A percentile compares a stretch with the other conserved stretches of the same genome.
phyloP scores from a whole-genome alignment of 2,329 filamentous ascomycete genomes.

The Xylaria digitata region DNA sequence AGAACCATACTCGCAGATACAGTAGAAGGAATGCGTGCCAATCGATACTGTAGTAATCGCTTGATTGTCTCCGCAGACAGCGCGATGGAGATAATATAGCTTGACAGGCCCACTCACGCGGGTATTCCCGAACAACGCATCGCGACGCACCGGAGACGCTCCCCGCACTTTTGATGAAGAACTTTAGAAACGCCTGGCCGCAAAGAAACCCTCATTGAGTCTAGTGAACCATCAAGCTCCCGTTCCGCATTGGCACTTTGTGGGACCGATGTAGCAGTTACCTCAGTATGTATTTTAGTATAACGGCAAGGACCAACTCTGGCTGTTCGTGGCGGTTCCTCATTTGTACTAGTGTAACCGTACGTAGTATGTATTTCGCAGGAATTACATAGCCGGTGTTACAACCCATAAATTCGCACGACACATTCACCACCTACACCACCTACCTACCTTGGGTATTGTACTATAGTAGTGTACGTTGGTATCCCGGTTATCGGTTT shows the following conservation, averaged over 20 bases:
- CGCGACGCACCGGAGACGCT: slow-evolving; percentile 12
- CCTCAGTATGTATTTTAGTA: neutral
- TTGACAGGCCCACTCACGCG: slow-evolving; percentile 11
- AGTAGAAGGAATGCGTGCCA: slow-evolving; percentile 1
- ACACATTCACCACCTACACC: neutral
- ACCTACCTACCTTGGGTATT: no score
- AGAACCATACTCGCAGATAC: slow-evolving; percentile 8
- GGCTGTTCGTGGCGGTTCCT: slow-evolving; percentile 9
- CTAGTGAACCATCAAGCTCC: slow-evolving; percentile 11
- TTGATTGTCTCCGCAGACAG: slow-evolving; percentile 4
- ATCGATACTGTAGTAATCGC: slow-evolving; percentile 11
- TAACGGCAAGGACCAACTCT: slow-evolving; percentile 15
- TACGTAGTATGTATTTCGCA: neutral
- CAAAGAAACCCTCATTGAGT: slow-evolving; percentile 15
- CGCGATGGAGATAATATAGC: neutral
- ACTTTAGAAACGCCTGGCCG: slow-evolving; percentile 12
- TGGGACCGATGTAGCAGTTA: slow-evolving; percentile 7
- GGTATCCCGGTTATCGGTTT: no score
- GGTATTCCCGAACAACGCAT: slow-evolving; percentile 25
- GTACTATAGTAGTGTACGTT: no score
- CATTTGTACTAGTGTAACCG: slow-evolving; percentile 25
- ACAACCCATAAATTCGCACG: neutral
- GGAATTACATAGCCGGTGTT: slow-evolving; percentile 12
- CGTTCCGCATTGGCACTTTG: slow-evolving; percentile 21
- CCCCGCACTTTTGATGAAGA: slow-evolving; percentile 19